A percentile compares a stretch with the other conserved stretches of the same genome.
These are phyloP conservation scores for Schizosaccharomyces osmophilus DNA, from an alignment of 805 yeast genomes.

Conservation along the genomic window DNA sequence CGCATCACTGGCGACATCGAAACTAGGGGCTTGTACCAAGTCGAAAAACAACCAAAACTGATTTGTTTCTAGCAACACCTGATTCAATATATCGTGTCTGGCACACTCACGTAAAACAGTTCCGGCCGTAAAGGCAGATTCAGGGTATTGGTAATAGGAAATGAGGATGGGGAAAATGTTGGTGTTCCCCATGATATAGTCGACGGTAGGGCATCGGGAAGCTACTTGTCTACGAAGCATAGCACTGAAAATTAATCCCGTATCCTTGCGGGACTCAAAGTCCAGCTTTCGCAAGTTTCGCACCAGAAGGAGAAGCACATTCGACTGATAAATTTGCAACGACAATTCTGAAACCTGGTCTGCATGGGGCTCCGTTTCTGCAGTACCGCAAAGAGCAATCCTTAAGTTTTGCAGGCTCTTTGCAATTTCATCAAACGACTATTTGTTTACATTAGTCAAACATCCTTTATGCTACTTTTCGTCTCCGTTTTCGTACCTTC, in stretches of 20 bases:
- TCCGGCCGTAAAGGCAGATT: slow-evolving; percentile 50
- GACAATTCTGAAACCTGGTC: slow-evolving; percentile 57
- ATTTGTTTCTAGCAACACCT: slow-evolving; percentile 31
- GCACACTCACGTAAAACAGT: slow-evolving; percentile 65
- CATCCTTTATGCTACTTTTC: not conserved
- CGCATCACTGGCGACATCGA: slow-evolving; percentile 79
- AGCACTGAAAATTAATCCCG: slow-evolving; percentile 43
- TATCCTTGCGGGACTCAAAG: slow-evolving; percentile 76
- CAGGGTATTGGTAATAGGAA: slow-evolving; percentile 40
- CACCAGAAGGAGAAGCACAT: slow-evolving; percentile 38
- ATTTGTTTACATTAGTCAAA: not conserved
- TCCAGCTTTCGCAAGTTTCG: slow-evolving; percentile 41
- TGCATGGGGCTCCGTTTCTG: slow-evolving; percentile 23
- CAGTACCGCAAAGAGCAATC: slow-evolving; percentile 45
- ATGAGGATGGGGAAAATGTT: slow-evolving; percentile 37
- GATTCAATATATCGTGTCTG: slow-evolving; percentile 46
- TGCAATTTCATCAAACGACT: slow-evolving; percentile 48
- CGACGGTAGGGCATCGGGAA: slow-evolving; percentile 62
- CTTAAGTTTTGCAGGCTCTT: slow-evolving; percentile 41
- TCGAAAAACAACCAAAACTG: slow-evolving; percentile 60
- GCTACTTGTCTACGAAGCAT: slow-evolving; percentile 59
- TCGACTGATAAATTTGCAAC: slow-evolving; percentile 52
- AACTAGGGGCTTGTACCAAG: slow-evolving; percentile 49
- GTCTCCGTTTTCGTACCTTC: slow-evolving; percentile 14
- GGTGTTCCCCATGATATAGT: slow-evolving; percentile 46